Evolutionary conservation across 176 grass and related monocot species (phyloP), one percentile per base, ranked within the genome.

Genomic region (Ananas comosus): DNA sequence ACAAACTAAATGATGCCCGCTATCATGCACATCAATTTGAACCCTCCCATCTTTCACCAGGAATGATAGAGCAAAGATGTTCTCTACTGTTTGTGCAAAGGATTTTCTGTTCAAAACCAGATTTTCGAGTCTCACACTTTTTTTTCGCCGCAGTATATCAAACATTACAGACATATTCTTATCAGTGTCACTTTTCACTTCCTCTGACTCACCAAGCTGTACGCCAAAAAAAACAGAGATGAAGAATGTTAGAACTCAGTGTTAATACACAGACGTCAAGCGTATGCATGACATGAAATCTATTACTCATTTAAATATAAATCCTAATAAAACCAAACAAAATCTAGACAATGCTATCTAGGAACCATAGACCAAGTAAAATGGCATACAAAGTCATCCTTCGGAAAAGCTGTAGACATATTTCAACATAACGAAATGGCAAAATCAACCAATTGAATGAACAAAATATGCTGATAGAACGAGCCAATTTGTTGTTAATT

Each of bases 21-120:
- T 77, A 23, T 72, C 82, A 79, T 90, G 81, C 65, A 97, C 57
- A 13, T 74, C 80, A 68, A 97, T 87, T 85, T 85, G 86, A 19
- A 87, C 89, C 33, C 93, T 82, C 21, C 93, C 93, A 90, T 90
- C 89, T 82, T 97, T 97, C 56, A 97, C 93, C 57, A 97, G 57
- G 78, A 97, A 97, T 74, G 93, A 97, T 47, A 97, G 48, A 0
- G 89, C 84, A 72, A 97, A 97, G 63, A 97, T 80, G 69, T 97
- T 97, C 78, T 97, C 93, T 49, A 97, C 86, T 3, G 89, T 92
- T 80, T 97, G 94, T 11, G 94, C 94, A 80, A 97, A 97, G 23
- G 94, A 97, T 70, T 68, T 56, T 65, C 86, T 86, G 67, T 97
- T 92, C 71, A 97, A 79, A 58, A 97, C 86, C 79, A 97, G 73